Conservation (phyloP, 108 stramenopile species). For the Cyclotella cryptica region DNA sequence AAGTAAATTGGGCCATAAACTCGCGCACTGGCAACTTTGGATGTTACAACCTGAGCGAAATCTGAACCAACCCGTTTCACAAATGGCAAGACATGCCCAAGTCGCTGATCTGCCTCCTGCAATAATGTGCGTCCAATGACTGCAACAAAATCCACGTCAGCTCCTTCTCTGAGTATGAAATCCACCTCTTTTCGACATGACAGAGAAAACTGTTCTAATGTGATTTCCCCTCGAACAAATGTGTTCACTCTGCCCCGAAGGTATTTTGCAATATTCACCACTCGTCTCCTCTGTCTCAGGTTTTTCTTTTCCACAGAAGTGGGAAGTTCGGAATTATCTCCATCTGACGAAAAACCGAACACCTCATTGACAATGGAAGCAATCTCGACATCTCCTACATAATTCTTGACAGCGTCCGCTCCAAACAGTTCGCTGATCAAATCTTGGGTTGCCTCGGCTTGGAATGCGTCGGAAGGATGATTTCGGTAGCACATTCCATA, state of each 20-base stretch:
- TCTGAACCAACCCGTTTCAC: slow-evolving; percentile 24
- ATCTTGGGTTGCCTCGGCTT: slow-evolving; percentile 34
- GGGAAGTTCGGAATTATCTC: slow-evolving; percentile 9
- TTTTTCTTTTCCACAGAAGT: slow-evolving; percentile 14
- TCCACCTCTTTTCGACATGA: slow-evolving; percentile 18
- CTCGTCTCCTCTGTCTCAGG: slow-evolving; percentile 46
- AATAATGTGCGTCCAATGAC: slow-evolving; percentile 21
- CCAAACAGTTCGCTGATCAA: slow-evolving; percentile 61
- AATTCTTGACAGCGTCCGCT: slow-evolving; percentile 36
- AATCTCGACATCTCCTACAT: slow-evolving; percentile 55
- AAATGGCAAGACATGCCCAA: slow-evolving; percentile 27
- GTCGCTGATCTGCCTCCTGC: slow-evolving; percentile 30
- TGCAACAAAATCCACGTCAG: slow-evolving; percentile 10
- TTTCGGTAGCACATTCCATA: slow-evolving; percentile 45
- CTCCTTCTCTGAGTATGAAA: slow-evolving; percentile 18
- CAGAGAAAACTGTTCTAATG: slow-evolving; percentile 11
- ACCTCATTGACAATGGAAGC: slow-evolving; percentile 53
- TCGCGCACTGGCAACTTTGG: slow-evolving; percentile 26
- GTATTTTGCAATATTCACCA: slow-evolving; percentile 54
- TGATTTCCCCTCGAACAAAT: slow-evolving; percentile 31
- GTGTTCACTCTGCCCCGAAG: slow-evolving; percentile 39
- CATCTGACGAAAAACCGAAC: slow-evolving; percentile 30
- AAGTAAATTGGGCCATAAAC: slow-evolving; percentile 37
- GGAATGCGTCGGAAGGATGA: background rate
- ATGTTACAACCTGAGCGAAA: slow-evolving; percentile 3